Conservation (phyloP, 768 basidiomycete species). For the Pleurotus eryngii region DNA sequence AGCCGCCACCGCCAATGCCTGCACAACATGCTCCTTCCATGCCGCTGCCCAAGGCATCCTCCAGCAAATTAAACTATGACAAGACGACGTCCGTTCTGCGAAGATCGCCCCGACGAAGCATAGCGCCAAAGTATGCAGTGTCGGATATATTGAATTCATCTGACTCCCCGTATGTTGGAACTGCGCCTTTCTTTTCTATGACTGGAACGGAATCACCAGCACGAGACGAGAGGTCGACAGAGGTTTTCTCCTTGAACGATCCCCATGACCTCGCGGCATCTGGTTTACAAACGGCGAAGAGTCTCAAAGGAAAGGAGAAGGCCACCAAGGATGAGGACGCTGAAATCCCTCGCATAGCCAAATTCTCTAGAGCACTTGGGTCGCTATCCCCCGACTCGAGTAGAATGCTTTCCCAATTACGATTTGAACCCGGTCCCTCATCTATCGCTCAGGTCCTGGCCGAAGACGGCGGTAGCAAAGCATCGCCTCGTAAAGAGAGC, state of each 20-base stretch:
- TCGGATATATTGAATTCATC: too few relatives aligned
- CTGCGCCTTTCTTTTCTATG: too few relatives aligned
- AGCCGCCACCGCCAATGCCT: neutral
- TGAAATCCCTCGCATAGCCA: constrained; percentile 14
- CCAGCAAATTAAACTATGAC: neutral
- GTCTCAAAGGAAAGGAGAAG: constrained; percentile 1
- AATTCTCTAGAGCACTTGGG: constrained; percentile 39
- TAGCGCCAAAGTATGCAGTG: neutral
- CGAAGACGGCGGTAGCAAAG: neutral
- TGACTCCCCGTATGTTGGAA: too few relatives aligned
- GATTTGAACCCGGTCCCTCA: constrained; percentile 19
- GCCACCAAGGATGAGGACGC: neutral
- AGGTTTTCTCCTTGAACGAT: too few relatives aligned
- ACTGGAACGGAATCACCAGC: neutral
- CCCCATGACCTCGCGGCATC: too few relatives aligned
- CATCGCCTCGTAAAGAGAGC: neutral
- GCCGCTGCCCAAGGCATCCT: neutral
- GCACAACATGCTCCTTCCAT: neutral
- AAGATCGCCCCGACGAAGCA: constrained; percentile 12
- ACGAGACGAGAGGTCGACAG: neutral
- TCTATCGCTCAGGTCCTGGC: neutral
- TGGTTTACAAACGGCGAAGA: neutral
- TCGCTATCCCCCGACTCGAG: constrained; percentile 62
- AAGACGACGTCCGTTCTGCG: neutral
- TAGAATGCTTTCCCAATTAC: constrained; percentile 36